A percentile compares a stretch with the other conserved stretches of the same genome.
Evolutionary conservation across 345 rosid species (phyloP).

Genomic region (Corymbia maculata): DNA sequence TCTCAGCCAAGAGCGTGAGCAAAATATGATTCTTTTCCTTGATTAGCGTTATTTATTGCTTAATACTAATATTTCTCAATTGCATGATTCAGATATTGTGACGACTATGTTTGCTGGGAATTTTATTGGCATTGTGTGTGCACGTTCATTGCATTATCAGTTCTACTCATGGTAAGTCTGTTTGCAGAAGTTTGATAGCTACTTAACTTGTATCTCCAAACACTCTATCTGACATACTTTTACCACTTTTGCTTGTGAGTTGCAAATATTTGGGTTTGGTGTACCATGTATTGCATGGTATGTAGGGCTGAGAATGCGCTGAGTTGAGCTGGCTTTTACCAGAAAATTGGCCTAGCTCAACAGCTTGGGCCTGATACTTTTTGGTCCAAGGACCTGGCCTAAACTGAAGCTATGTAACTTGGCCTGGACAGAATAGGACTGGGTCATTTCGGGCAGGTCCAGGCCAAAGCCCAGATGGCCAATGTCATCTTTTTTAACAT

Average conservation of each 20-base stretch:
- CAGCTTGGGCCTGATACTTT: not conserved
- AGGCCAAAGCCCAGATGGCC: not conserved
- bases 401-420: not conserved
- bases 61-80: not conserved
- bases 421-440: not conserved
- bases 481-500: not conserved
- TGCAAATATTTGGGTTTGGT: not conserved
- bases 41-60: not conserved
- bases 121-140: slow-evolving; percentile 81
- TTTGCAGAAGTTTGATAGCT: not conserved
- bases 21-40: not conserved
- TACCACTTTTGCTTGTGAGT: not conserved
- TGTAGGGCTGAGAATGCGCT: not conserved
- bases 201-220: not conserved
- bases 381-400: not conserved
- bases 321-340: not conserved
- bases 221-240: not conserved
- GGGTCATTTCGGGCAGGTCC: not conserved
- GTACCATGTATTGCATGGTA: not conserved
- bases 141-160: slow-evolving; percentile 95
- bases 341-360: not conserved
- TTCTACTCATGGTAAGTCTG: slow-evolving; percentile 81
- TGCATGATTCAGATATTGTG: slow-evolving; percentile 50
- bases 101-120: slow-evolving; percentile 75
- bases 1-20: slow-evolving; percentile 63